A percentile compares a stretch with the other conserved stretches of the same genome.
Evolutionary conservation across 768 basidiomycete species (phyloP).

Genomic region (Albatrellus ellisii): DNA sequence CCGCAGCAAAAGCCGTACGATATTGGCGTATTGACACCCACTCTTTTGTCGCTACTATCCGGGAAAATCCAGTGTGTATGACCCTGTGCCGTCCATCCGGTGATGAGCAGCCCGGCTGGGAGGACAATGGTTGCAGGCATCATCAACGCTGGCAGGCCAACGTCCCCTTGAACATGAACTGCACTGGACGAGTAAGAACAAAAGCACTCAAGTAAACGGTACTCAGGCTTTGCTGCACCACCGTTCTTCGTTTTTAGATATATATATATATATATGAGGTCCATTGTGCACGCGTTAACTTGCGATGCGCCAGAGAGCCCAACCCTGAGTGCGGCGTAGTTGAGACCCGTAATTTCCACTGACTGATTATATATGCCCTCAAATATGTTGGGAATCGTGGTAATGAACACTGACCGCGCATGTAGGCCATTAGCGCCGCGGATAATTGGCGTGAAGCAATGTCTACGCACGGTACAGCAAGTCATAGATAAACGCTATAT

Average conservation of each 20-base stretch:
- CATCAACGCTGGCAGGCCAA: constrained; percentile 33
- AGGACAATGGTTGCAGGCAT: constrained; percentile 43
- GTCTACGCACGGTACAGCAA: constrained; percentile 10
- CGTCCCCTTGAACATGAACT: background rate
- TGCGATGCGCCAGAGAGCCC: constrained; percentile 39
- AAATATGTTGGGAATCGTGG: constrained; percentile 51
- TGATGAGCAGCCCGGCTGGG: constrained; percentile 54
- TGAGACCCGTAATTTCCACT: constrained; percentile 46
- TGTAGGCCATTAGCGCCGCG: background rate
- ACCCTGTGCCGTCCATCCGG: constrained; percentile 56
- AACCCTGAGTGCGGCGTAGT: constrained; percentile 61
- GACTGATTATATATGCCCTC: constrained; percentile 36
- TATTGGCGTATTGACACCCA: no score
- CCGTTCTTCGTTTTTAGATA: constrained; percentile 38
- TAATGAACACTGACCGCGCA: constrained; percentile 40
- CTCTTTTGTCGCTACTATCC: no score
- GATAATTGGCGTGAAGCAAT: background rate
- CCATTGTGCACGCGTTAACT: constrained; percentile 43
- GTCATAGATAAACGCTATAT: constrained; percentile 59
- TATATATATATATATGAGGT: constrained; percentile 38
- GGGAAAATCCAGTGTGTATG: constrained; percentile 56
- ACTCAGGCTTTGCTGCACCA: constrained; percentile 42
- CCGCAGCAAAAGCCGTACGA: no score
- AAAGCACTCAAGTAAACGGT: constrained; percentile 29
- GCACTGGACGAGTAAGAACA: background rate